Base-by-base conservation (phyloP, 139 green algal species). In the Chlamydomonas incerta region DNA sequence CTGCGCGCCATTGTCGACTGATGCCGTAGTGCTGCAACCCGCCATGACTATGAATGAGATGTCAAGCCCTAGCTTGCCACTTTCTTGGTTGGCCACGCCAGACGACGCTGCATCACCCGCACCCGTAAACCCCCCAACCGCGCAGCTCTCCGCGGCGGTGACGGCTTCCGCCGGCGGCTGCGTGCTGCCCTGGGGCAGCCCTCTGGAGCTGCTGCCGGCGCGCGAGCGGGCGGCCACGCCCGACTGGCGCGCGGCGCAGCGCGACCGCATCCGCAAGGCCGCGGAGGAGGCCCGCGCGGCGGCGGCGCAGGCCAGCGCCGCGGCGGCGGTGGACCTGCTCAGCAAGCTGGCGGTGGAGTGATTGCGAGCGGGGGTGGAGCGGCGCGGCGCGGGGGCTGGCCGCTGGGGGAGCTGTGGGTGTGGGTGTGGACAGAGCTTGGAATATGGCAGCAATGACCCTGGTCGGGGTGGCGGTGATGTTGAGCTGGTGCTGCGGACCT, bases 201-300 rank as follows among this genome's bases (percentile, higher is more conserved):
- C 79, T 0, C 79, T 85, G 31, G 79, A 63, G 23, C 0, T 10
- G 34, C 79, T 85, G 67, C 47, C 66, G 31, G n/a, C 79, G 1
- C 2, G 21, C 2, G 65, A 76, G 47, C 47, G 66, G 23, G 55
- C 37, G 47, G 50, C 31, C 47, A 75, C 66, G 15, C 79, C 79
- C 23, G 79, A 85, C 66, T 85, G 69, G 62, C 65, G 79, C 29
- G 1, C 34, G 31, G 62, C 46, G 47, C 66, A 75, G 31, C 79
- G 79, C 20, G 79, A 75, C 60, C 65, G 79, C 47, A 75, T 85
- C n/a, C 79, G 66, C 26, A 14, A 18, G 9, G 66, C 65, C 13
- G 46, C 79, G 26, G 79, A 85, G 47, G 79, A 85, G 79, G 79
- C 79, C 47, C 65, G 79, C 5, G 79, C 79, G 66, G 66, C 66